Evolutionary conservation across 306 rosid genomes (phyloP).

Genomic region (Medicago arabica): DNA sequence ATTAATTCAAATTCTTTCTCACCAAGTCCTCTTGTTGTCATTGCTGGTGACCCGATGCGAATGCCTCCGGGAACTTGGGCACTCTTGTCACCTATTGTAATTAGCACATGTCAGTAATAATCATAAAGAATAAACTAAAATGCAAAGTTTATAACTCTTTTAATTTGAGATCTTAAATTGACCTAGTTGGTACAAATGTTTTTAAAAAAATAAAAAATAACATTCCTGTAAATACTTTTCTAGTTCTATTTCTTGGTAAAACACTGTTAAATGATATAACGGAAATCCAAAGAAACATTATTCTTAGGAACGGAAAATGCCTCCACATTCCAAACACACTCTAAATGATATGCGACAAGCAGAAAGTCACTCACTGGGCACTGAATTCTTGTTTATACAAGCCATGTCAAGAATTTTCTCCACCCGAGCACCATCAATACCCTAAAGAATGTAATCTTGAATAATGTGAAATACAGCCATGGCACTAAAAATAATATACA

Average conservation of each 20-base stretch:
- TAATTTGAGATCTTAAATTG: not conserved
- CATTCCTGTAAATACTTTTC: not conserved
- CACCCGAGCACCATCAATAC: no score
- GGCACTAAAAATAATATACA: no score
- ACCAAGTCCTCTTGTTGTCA: constrained; percentile 91
- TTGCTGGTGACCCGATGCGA: constrained; percentile 95
- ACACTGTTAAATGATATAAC: not conserved
- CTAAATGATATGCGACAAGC: not conserved
- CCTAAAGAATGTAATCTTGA: no score
- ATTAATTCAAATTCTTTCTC: constrained; percentile 69
- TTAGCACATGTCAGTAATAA: constrained; percentile 24
- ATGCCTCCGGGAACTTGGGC: constrained; percentile 93
- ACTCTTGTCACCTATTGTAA: constrained; percentile 77
- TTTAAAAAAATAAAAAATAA: not conserved
- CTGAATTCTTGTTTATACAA: no score
- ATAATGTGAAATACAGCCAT: no score
- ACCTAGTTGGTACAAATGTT: no score
- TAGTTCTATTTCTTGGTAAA: not conserved
- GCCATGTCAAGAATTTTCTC: no score
- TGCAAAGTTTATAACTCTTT: not conserved
- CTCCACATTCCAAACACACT: no score
- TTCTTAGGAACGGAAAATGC: not conserved
- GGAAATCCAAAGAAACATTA: not conserved
- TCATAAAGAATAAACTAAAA: constrained; percentile 19
- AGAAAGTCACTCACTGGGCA: no score